Evolutionary conservation across 176 grass and related monocot genomes (phyloP), one percentile per base, ranked within the genome.

Genomic region (Alopecurus myosuroides): DNA sequence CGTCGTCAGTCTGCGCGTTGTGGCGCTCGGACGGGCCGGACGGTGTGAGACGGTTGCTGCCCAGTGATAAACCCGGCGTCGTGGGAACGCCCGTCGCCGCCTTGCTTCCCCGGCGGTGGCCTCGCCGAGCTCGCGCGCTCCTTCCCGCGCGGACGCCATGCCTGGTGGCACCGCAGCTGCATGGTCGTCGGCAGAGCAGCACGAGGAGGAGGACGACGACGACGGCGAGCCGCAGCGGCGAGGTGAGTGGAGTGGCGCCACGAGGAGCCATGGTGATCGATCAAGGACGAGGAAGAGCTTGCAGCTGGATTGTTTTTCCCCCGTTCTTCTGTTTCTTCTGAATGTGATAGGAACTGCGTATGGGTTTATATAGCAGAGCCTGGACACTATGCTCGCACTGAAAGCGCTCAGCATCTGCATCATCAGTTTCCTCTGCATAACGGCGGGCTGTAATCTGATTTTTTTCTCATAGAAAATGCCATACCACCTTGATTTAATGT

Each of bases 391-490:
- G 18, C 9, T 69, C 3, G 8, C 18, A 4, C 14, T 46, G 1
- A 62, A 63, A 63, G 61, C 80, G 79, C 6, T 17, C 97, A 84
- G 97, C 93, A 86, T 98, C 88, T 75, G 97, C 83, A 69, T 77
- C 89, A 81, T 98, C 97, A 42, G 86, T 85, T 85, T 89, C 91
- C 84, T 88, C n/a, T 87, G 79, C 97, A 98, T 58, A 98, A 80
- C 45, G 89, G 91, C 20, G 91, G 97, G 67, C 48, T 94, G 34
- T 92, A 76, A 89, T 95, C 89, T 30, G 81, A 8, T n/a, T 82
- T 88, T 95, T 94, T 91, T 86, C 82, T 98, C 89, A 7, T 98
- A 98, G 89, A 93, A 98, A 76, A 35, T 94, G 78, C 91, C 84
- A 98, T 87, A 81, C 93, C 97, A 39, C 95, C 93, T 85, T 94